Evolutionary conservation across 768 basidiomycete species (phyloP).

Genomic region (Trametes punicea): DNA sequence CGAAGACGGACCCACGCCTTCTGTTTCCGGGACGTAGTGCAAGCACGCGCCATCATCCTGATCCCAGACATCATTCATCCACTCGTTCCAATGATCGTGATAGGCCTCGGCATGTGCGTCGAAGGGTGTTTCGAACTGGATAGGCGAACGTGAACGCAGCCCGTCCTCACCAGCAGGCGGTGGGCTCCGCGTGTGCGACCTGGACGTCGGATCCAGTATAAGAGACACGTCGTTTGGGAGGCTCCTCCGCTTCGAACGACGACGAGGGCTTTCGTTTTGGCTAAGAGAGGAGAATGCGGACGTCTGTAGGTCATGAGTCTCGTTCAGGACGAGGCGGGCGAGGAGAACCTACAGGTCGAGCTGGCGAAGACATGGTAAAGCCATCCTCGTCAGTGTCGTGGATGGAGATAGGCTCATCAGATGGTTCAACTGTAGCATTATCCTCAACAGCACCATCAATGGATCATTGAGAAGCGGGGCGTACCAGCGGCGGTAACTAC

Average conservation of each 20-base stretch:
- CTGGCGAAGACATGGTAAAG: background rate
- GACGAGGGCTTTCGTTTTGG: slow-evolving; percentile 30
- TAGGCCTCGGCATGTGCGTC: background rate
- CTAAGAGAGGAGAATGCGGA: slow-evolving; percentile 21
- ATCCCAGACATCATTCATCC: slow-evolving; percentile 8
- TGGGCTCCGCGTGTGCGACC: background rate
- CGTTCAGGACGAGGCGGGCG: background rate
- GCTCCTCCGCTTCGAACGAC: slow-evolving; percentile 15
- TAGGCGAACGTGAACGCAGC: background rate
- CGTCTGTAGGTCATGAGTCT: slow-evolving; percentile 36
- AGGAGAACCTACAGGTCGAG: slow-evolving; percentile 8
- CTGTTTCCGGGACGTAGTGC: slow-evolving; percentile 33
- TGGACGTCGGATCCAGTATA: background rate
- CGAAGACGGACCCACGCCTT: background rate
- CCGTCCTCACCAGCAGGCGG: slow-evolving; percentile 1
- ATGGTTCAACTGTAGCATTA: background rate
- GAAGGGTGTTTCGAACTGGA: background rate
- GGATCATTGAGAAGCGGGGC: background rate
- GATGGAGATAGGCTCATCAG: slow-evolving; percentile 10
- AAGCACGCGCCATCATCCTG: slow-evolving; percentile 32
- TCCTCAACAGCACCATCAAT: background rate
- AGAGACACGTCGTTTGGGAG: slow-evolving; percentile 10
- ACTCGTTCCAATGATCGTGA: slow-evolving; percentile 5
- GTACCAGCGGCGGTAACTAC: background rate
- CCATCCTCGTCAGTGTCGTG: slow-evolving; percentile 13